Base-by-base conservation (phyloP, 306 rosid genomes). In the Cyamopsis tetragonoloba region DNA sequence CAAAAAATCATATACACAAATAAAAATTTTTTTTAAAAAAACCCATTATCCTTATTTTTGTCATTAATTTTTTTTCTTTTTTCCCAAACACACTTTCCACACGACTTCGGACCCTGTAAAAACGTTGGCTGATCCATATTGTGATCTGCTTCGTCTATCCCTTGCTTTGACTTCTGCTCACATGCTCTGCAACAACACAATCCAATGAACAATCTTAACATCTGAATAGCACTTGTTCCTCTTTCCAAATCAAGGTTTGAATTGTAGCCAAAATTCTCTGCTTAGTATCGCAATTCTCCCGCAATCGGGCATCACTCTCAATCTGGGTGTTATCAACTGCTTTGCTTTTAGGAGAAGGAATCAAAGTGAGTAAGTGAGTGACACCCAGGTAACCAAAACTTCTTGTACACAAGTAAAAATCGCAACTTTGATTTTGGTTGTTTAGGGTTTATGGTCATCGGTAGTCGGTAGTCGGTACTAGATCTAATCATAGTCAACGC, bases 331-430 rank as follows among this genome's bases (percentile, higher is more conserved):
- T 1, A n/a, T n/a, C n/a, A n/a, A n/a, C n/a, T n/a, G n/a, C n/a
- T 4, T 30, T 62, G 55, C 55, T 26, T 12, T 17, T 5, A 14
- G 19, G 34, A 67, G 20, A 72, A 60, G 71, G 76, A 67, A 26
- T 20, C 54, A 26, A 6, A 65, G 65, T 62, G 71, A 23, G 51
- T 14, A 6, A 65, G 65, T 62, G 71, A 23, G 51, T 14, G 46
- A 28, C 62, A 38, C 55, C 70, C 80, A 76, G 88, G 86, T 76
- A 67, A 55, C 13, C 18, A 12, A 64, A 7, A 28, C 65, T 50
- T 0, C 8, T 14, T 7, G 17, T 37, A 12, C 10, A 35, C 11
- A 11, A 51, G 12, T 26, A 12, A 53, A 71, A 23, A 20, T 49
- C 15, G 1, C 9, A 69, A 37, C 19, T 73, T 74, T 26, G 15